Evolutionary conservation across 164 flowering plant genomes (phyloP), one percentile per base, ranked within the genome.

Genomic region (Vitis labrusca): DNA sequence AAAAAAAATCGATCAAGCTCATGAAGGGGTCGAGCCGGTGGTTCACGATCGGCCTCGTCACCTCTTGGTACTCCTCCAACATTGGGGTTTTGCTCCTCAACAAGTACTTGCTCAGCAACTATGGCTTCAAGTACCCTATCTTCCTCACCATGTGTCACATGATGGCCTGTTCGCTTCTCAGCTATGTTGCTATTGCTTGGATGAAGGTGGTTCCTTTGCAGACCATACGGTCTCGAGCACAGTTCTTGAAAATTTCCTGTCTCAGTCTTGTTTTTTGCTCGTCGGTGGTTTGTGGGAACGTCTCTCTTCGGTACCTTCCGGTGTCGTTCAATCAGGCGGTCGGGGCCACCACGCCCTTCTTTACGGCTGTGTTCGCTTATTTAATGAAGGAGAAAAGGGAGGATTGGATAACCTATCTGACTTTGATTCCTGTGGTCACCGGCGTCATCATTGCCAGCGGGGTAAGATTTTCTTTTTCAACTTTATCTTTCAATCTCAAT

Each of bases 111-210:
- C 67, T 84, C 9, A 74, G 79, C 73, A 84, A 80, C 64, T 84
- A 84, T 56, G 88, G 88, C 1, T 84, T 84, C 81, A 77, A 70
- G 79, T 84, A 76, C 65, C 88, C 88, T 53, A 84, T 84, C 73
- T 84, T 84, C 68, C 79, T 84, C 12, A 84, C 88, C 49, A 79
- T 84, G 82, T 84, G 88, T 60, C 88, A 84, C 68, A 82, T 84
- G 88, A 80, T 80, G 15, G 88, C 88, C 27, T 84, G 88, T 73
- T 76, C 88, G 12, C 65, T 82, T 23, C 70, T 84, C 61, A 80
- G 84, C 75, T 84, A 84, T 74, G 64, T 82, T 44, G 84, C 88
- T 16, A 79, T 80, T 15, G 78, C 81, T 1, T 84, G 84, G 84
- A 48, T 82, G 74, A 80, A 79, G 77, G 4, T 84, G 55, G 88